Evolutionary conservation across 352 stramenopile species (phyloP).

Genomic region (Phytophthora palmivora): DNA sequence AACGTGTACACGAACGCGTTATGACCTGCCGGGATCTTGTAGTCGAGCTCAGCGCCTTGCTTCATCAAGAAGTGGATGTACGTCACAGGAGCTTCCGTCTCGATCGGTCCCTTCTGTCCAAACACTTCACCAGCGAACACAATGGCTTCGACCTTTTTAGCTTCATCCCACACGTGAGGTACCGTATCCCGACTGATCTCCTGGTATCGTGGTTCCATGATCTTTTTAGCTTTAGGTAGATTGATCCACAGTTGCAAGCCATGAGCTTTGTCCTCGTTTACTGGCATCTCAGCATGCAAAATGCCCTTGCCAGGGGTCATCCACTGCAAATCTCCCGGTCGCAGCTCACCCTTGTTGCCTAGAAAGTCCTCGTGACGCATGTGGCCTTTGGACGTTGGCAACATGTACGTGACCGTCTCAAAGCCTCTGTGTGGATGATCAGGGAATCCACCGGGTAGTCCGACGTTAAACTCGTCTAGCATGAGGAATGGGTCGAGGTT

Average conservation of each 20-base stretch:
- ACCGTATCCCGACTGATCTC: constrained; percentile 52
- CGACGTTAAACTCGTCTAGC: constrained; percentile 65
- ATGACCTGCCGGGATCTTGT: constrained; percentile 47
- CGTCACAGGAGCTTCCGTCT: constrained; percentile 53
- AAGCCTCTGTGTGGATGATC: constrained; percentile 93
- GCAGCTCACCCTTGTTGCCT: constrained; percentile 58
- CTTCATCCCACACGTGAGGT: constrained; percentile 44
- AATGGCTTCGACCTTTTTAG: constrained; percentile 53
- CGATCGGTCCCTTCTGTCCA: constrained; percentile 45
- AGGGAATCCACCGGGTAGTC: constrained; percentile 83
- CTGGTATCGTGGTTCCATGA: constrained; percentile 60
- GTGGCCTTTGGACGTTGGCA: constrained; percentile 72
- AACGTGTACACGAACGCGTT: constrained; percentile 57
- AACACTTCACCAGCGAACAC: constrained; percentile 64
- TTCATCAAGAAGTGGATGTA: constrained; percentile 69
- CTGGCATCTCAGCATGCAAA: constrained; percentile 62
- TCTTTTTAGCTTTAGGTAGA: constrained; percentile 51
- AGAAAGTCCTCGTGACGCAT: constrained; percentile 90
- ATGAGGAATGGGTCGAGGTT: constrained; percentile 67
- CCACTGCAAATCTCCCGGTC: constrained; percentile 63
- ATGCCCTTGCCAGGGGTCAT: constrained; percentile 64
- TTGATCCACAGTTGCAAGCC: constrained; percentile 68
- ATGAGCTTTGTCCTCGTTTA: constrained; percentile 39
- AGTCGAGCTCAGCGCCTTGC: constrained; percentile 39
- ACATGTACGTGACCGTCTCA: constrained; percentile 92